phyloP scores from a whole-genome alignment of 2,329 filamentous ascomycete species.

The Hypoxylon sp. region DNA sequence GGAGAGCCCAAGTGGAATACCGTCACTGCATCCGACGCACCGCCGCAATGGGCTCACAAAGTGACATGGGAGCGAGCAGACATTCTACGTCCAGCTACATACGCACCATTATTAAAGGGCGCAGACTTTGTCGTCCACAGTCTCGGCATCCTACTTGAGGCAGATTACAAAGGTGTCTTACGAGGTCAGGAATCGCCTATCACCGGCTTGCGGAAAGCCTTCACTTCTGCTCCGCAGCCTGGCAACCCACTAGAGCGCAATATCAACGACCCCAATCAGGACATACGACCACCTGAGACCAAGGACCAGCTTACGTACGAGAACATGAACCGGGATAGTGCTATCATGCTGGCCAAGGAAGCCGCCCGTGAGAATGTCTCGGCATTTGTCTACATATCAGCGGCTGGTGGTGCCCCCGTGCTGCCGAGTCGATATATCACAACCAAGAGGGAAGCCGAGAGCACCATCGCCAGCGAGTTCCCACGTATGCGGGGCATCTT shows the following conservation, averaged over 20 bases:
- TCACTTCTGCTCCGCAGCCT: slow-evolving; percentile 75
- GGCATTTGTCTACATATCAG: slow-evolving; percentile 90
- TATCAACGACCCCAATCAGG: slow-evolving; percentile 60
- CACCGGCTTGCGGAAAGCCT: slow-evolving; percentile 82
- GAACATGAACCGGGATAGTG: slow-evolving; percentile 94
- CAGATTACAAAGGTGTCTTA: slow-evolving; percentile 95
- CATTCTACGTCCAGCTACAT: slow-evolving; percentile 85
- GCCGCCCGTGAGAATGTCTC: slow-evolving; percentile 74
- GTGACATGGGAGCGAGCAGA: slow-evolving; percentile 92
- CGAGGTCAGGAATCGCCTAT: slow-evolving; percentile 87
- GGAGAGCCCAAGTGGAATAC: slow-evolving; percentile 89
- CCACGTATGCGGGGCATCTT: slow-evolving; percentile 85
- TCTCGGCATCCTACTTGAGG: slow-evolving; percentile 96
- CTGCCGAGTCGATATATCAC: slow-evolving; percentile 88
- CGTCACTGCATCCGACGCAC: slow-evolving; percentile 77
- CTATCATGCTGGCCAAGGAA: slow-evolving; percentile 85
- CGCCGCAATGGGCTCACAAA: slow-evolving; percentile 84
- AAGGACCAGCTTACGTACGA: slow-evolving; percentile 92
- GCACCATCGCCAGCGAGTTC: slow-evolving; percentile 78
- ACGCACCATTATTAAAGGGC: slow-evolving; percentile 80
- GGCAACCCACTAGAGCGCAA: slow-evolving; percentile 77
- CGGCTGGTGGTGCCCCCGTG: slow-evolving; percentile 86
- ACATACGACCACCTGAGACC: slow-evolving; percentile 75
- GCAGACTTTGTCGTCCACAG: slow-evolving; percentile 92
- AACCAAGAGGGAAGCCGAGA: slow-evolving; percentile 93